These are phyloP conservation scores for Phytophthora pistaciae DNA, from an alignment of 352 stramenopile genomes.

Conservation along the genomic window DNA sequence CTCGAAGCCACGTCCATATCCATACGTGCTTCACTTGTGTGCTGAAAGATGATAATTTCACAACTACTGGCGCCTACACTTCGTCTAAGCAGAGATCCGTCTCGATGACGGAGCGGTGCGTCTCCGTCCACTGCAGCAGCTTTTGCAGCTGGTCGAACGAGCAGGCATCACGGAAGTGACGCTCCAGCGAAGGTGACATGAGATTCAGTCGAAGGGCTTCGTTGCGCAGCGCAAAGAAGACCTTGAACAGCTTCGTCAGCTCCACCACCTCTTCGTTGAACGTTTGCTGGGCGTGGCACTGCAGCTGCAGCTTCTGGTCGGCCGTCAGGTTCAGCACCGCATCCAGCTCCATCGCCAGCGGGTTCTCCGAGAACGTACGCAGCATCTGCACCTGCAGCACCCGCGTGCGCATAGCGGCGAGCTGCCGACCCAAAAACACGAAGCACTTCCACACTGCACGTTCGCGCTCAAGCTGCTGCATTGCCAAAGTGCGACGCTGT, in stretches of 20 bases:
- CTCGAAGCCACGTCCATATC: constrained; percentile 2
- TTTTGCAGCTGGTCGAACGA: constrained; percentile 79
- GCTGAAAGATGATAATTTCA: constrained; percentile 34
- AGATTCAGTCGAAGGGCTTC: constrained; percentile 74
- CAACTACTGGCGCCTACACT: constrained; percentile 34
- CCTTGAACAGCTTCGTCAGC: constrained; percentile 83
- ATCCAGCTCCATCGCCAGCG: constrained; percentile 52
- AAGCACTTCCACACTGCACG: constrained; percentile 73
- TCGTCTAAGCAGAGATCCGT: constrained; percentile 44
- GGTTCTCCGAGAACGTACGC: constrained; percentile 52
- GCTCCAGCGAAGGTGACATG: constrained; percentile 75
- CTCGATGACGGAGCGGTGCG: constrained; percentile 65
- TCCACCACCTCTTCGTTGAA: constrained; percentile 69
- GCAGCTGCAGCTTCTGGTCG: constrained; percentile 71
- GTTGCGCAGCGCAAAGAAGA: constrained; percentile 76
- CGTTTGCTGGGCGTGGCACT: constrained; percentile 68
- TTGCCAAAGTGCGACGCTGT: constrained; percentile 66
- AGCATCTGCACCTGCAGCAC: constrained; percentile 77
- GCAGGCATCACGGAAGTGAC: constrained; percentile 71
- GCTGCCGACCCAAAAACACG: constrained; percentile 58
- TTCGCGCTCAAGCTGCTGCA: constrained; percentile 56
- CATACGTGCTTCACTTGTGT: constrained; percentile 2
- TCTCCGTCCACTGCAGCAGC: constrained; percentile 84
- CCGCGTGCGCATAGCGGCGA: constrained; percentile 60
- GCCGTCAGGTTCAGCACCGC: constrained; percentile 54